phyloP scores from a whole-genome alignment of 805 yeast species.

The Wickerhamiella musiphila region DNA sequence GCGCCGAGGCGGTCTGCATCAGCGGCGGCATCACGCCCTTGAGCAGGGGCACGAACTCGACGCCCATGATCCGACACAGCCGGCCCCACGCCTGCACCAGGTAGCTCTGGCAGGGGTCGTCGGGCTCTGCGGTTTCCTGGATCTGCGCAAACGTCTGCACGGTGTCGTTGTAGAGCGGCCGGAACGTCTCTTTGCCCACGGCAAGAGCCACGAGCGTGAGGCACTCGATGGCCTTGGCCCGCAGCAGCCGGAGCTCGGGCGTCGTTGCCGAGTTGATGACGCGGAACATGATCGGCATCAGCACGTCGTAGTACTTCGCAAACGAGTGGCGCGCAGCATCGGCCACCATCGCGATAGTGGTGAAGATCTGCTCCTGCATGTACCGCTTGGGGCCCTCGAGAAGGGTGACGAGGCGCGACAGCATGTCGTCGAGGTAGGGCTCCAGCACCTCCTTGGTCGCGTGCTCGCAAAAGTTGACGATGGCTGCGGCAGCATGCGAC shows the following conservation, averaged over 20 bases:
- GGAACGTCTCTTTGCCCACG: constrained; percentile 80
- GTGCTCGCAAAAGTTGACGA: constrained; percentile 86
- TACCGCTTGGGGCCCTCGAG: constrained; percentile 76
- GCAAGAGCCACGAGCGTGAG: constrained; percentile 87
- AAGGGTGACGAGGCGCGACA: constrained; percentile 54
- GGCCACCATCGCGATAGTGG: constrained; percentile 93
- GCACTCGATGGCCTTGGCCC: constrained; percentile 92
- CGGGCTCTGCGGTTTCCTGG: constrained; percentile 39
- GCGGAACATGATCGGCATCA: constrained; percentile 74
- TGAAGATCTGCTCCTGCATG: constrained; percentile 92
- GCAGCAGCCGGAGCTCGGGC: constrained; percentile 56
- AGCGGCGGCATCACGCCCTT: constrained; percentile 83
- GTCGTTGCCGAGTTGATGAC: constrained; percentile 69
- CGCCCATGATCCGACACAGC: constrained; percentile 70
- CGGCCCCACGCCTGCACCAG: constrained; percentile 95
- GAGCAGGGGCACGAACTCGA: constrained; percentile 68
- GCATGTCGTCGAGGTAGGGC: constrained; percentile 76
- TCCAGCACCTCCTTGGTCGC: constrained; percentile 76
- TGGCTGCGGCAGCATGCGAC: constrained; percentile 96
- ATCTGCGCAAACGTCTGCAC: constrained; percentile 54
- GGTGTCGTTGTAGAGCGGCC: constrained; percentile 55
- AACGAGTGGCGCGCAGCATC: constrained; percentile 87
- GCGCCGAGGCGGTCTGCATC: constrained; percentile 66
- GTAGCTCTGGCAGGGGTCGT: constrained; percentile 76
- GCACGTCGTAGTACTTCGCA: constrained; percentile 78